phyloP scores from a whole-genome alignment of 768 basidiomycete genomes.

The Tulasnella sp. region DNA sequence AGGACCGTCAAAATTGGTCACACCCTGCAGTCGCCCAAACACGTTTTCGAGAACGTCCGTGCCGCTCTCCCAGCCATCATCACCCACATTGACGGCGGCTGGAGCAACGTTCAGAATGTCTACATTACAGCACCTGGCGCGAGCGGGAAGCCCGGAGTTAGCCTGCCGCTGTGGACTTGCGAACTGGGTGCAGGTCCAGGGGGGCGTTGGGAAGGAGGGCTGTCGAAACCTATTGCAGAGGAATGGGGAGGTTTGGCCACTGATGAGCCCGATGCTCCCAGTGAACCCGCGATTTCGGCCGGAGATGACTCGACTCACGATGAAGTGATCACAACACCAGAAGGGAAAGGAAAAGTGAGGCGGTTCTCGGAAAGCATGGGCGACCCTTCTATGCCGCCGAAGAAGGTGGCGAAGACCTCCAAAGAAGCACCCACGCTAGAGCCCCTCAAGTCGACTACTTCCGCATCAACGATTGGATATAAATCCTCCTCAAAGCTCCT shows the following conservation, averaged over 20 bases:
- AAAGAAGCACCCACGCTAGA: neutral
- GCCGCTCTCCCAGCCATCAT: constrained; percentile 76
- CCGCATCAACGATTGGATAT: neutral
- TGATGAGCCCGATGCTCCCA: constrained; percentile 10
- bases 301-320: neutral
- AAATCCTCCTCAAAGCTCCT: neutral
- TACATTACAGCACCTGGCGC: constrained; percentile 78
- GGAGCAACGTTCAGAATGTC: constrained; percentile 89
- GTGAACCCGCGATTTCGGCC: neutral
- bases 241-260: constrained; percentile 35
- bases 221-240: constrained; percentile 11
- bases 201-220: constrained; percentile 56
- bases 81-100: constrained; percentile 71
- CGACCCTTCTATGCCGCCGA: neutral
- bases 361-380: neutral
- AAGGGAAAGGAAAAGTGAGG: neutral
- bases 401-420: neutral
- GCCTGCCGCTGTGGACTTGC: constrained; percentile 91
- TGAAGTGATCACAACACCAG: neutral
- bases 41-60: constrained; percentile 78
- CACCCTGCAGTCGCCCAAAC: constrained; percentile 68
- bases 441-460: neutral
- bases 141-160: constrained; percentile 55
- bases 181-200: constrained; percentile 62
- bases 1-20: constrained; percentile 86